Base-by-base conservation (phyloP, 768 basidiomycete species). In the Termitomyces sp. region DNA sequence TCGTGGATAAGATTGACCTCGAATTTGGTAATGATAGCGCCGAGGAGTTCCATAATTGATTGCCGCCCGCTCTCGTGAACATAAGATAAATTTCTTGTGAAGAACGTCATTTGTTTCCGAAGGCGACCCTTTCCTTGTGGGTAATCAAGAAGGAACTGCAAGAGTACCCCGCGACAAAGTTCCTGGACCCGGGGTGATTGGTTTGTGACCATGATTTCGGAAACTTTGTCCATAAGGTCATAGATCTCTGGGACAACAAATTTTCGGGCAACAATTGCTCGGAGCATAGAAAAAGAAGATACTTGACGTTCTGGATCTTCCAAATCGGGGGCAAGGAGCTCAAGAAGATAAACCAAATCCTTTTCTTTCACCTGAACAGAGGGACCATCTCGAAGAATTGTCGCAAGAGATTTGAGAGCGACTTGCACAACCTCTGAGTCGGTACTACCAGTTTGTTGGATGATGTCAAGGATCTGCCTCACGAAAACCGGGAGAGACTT, bases 221-320 rank as follows among this genome's bases (percentile, higher is more conserved):
- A 86, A 21, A 98, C 86, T 57, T 86, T 85, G 58, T 92, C 91
- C 95, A 99, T 98, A 35, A 95, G 73, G 69, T 98, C 95, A 73
- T 99, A 99, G 50, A 99, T 88, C 70, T 98, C 97, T 0, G 92
- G 92, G 0, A 96, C 91, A 32, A 98, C 86, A 60, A 98, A 90
- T 66, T 91, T 92, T 32, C 95, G 85, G 5, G 88, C 81, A 16
- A 98, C 86, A 62, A 98, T 93, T 25, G 94, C 89, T 10, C 93
- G 88, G 16, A 99, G 81, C 63, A 98, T 81, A 1, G 89, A 75
- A 68, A 99, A 98, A 8, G 91, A 88, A 9, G 92, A 80, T 3
- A 81, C 82, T 70, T 99, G 97, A 6, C 93, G 85, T 12, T 77
- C 78, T 0, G 89, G 85, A 34, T 98, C 96, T 68, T 98, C 95